Evolutionary conservation across 2,329 filamentous ascomycete genomes (phyloP), one percentile per base, ranked within the genome.

Genomic region (Venturia asperata): DNA sequence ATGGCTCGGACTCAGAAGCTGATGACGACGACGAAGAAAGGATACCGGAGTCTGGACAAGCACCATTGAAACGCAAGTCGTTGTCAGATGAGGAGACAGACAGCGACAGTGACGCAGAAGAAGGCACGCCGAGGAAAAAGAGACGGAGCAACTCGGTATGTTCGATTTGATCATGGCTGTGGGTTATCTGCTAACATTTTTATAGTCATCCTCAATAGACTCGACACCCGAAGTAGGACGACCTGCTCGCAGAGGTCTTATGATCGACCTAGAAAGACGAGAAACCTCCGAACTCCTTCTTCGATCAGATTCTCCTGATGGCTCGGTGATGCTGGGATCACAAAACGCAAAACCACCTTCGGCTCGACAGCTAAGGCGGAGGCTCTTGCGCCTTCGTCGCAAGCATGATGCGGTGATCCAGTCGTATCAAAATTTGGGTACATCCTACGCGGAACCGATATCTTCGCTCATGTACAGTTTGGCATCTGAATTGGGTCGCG

Each of bases 401-500:
- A 88, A 92, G 70, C 87, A 97, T 69, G 90, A 96, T 75, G 76
- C 78, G 0, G 81, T 92, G 0, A 80, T 97, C 45, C 85, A 89
- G 62, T 83, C 85, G 68, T 97, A 99, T 77, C 97, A 97, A 77
- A 84, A 86, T 37, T 83, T 91, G 39, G 94, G 94, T 49, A 88
- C 90, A 2, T 96, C 92, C 1, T 97, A 96, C 73, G 93, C 93
- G 0, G 94, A 99, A 74, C 94, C 94, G 0, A 90, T 97, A 65
- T 94, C 92, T 0, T 96, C 92, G 0, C 88, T 97, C 78, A 85
- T 97, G 72, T 99, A 97, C 76, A 95, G 92, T 0, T 82, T 99
- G 17, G 94, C 93, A 1, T 96, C 92, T 1, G 94, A 97, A 73
- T 85, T 99, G 7, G 94, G 94, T 68, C 89, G 92, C 64, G 94